Conservation (phyloP, 768 basidiomycete species). For the Candolleomyces efflorescens region DNA sequence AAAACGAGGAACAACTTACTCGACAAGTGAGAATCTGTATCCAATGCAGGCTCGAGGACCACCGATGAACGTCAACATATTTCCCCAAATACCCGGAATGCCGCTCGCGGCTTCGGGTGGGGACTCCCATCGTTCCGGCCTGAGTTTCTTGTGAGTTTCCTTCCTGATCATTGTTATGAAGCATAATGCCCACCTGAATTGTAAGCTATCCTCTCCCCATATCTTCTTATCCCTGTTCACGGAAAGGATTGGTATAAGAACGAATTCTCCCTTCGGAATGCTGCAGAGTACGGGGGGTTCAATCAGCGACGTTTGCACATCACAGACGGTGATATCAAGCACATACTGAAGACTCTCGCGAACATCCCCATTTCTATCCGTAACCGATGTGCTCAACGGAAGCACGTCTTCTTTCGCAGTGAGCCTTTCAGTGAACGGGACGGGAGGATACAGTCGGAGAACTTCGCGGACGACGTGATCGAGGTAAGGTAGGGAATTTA, state of each 20-base stretch:
- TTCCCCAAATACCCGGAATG: constrained; percentile 56
- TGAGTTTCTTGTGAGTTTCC: constrained; percentile 19
- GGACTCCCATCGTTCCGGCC: constrained; percentile 60
- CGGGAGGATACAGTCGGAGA: constrained; percentile 50
- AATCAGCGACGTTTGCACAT: background rate
- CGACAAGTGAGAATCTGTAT: constrained; percentile 58
- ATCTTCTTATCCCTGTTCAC: constrained; percentile 49
- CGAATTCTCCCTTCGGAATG: constrained; percentile 33
- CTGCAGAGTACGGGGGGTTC: background rate
- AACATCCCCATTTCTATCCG: constrained; percentile 36
- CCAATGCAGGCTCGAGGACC: constrained; percentile 65
- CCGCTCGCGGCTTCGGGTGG: constrained; percentile 35
- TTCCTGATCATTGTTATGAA: too few relatives aligned
- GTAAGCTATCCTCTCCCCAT: constrained; percentile 62
- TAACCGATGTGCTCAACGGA: constrained; percentile 43
- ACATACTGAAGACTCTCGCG: constrained; percentile 35
- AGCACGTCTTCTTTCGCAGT: constrained; percentile 48
- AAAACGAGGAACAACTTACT: constrained; percentile 31
- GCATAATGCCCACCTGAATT: constrained; percentile 54
- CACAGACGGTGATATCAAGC: background rate
- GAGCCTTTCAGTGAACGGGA: constrained; percentile 32
- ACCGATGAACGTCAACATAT: constrained; percentile 54
- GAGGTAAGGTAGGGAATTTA: constrained; percentile 61
- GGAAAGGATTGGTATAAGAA: constrained; percentile 47
- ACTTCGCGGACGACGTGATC: constrained; percentile 59